Conservation (phyloP, 2,329 filamentous ascomycete species). For the Colletotrichum tamarilloi region DNA sequence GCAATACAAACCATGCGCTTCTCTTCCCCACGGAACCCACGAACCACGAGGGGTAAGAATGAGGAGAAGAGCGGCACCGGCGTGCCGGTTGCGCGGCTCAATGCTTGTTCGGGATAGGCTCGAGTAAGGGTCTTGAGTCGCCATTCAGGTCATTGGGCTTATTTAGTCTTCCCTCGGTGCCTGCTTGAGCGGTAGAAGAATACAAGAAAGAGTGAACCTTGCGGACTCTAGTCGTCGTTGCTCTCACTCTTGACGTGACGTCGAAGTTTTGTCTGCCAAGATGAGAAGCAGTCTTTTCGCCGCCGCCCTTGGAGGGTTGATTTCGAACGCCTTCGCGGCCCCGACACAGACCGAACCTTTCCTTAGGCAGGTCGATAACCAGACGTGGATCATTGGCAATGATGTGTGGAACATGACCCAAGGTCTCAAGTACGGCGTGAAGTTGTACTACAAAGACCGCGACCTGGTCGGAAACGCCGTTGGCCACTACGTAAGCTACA, state of each 20-base stretch:
- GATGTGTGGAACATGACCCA: slow-evolving; percentile 45
- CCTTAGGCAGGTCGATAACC: slow-evolving; percentile 40
- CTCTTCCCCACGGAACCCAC: background rate
- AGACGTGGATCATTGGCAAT: slow-evolving; percentile 47
- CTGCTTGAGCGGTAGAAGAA: background rate
- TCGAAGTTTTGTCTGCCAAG: background rate
- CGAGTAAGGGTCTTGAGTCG: background rate
- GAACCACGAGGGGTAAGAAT: slow-evolving; percentile 6
- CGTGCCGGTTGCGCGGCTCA: slow-evolving; percentile 6
- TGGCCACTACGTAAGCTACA: slow-evolving; percentile 46
- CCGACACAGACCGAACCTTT: slow-evolving; percentile 38
- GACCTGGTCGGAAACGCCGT: slow-evolving; percentile 44
- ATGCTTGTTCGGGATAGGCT: slow-evolving; percentile 6
- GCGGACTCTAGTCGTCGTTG: background rate
- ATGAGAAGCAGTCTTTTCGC: slow-evolving; percentile 25
- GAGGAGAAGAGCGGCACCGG: slow-evolving; percentile 14
- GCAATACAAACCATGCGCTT: background rate
- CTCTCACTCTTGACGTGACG: background rate
- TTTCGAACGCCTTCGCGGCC: slow-evolving; percentile 1
- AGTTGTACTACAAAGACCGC: slow-evolving; percentile 43
- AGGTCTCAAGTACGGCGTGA: slow-evolving; percentile 39
- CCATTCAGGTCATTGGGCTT: background rate
- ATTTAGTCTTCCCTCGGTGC: background rate
- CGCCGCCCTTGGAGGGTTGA: slow-evolving; percentile 15
- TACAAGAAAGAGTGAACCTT: background rate